Percentiles rank a stretch among this genome's conserved stretches.
Conservation (phyloP, 345 rosid species). For the Corymbia maculata region DNA sequence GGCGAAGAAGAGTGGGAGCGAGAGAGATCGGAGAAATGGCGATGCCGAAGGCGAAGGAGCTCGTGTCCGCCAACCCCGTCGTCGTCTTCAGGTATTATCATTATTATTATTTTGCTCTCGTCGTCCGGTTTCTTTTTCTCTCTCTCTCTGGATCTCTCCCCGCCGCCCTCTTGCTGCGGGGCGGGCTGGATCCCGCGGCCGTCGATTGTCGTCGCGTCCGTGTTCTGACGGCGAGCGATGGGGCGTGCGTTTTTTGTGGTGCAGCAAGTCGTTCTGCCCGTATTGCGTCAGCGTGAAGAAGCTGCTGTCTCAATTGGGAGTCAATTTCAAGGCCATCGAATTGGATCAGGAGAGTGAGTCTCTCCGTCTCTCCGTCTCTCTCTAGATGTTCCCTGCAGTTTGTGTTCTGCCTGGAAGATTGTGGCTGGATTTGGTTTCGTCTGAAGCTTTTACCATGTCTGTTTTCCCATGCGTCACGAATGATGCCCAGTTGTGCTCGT, state of each 20-base stretch:
- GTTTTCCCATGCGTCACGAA: neutral
- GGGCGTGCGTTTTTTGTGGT: neutral
- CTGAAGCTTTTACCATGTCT: neutral
- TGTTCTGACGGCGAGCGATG: neutral
- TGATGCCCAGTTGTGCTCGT: neutral
- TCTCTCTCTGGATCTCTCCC: neutral
- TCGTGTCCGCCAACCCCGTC: slow-evolving; percentile 45
- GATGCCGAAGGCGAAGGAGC: slow-evolving; percentile 45
- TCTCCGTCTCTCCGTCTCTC: neutral
- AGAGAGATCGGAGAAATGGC: slow-evolving; percentile 23
- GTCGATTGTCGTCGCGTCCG: neutral
- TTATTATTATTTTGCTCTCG: neutral
- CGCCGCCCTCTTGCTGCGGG: neutral
- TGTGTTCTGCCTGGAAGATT: neutral
- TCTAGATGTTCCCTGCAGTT: neutral
- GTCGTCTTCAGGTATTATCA: slow-evolving; percentile 57
- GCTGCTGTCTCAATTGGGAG: slow-evolving; percentile 48
- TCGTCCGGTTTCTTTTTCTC: neutral
- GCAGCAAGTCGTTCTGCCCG: slow-evolving; percentile 70
- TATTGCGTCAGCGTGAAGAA: slow-evolving; percentile 56
- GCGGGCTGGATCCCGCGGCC: neutral
- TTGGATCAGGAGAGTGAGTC: slow-evolving; percentile 53
- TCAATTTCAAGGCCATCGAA: slow-evolving; percentile 39
- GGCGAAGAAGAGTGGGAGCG: neutral
- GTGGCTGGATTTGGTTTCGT: neutral